Base-by-base conservation (phyloP, 495 filamentous ascomycete species). In the Penicillium silybi region DNA sequence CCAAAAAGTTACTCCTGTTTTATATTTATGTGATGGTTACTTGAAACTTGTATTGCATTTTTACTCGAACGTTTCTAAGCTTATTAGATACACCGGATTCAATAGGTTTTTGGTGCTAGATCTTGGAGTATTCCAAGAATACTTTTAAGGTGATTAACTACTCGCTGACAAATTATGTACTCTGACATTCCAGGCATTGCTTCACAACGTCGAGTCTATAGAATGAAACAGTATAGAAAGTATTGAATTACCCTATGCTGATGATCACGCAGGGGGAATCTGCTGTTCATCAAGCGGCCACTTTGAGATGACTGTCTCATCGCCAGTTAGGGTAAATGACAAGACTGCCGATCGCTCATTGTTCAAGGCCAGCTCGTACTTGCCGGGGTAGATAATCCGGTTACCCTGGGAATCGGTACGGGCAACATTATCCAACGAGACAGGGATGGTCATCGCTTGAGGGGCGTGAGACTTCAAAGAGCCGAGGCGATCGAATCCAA, bases 321-420 rank as follows among this genome's bases (percentile, higher is more conserved):
- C 46, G 0, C 71, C 71, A 18, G 62, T 64, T 61, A 72, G 56
- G 17, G 51, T 64, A 39, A 74, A 64, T 2, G 51, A 23, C 19
- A 65, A 17, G 0, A 70, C 61, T 6, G 58, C 65, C 0, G 55
- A 62, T 4, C 68, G 52, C 46, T 72, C 67, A 41, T 66, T 68
- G 37, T 89, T 85, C 44, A 89, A 52, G 23, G 75, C 63, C 52
- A 89, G 22, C 17, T 70, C 74, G 60, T 90, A 88, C 0, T 64
- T 71, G 2, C 86, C 86, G 0, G 86, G 85, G 58, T 85, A 88
- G 32, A 90, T 48, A 18, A 85, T 68, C 19, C 71, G 73, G 58
- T 86, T 80, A 1, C 86, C 86, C 4, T 52, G 57, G 26, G 73
- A 74, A 54, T 88, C 80, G 0, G 76, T 73, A 4, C 86, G 69